Conservation (phyloP, 495 filamentous ascomycete genomes). For the Talaromyces thailandensis region DNA sequence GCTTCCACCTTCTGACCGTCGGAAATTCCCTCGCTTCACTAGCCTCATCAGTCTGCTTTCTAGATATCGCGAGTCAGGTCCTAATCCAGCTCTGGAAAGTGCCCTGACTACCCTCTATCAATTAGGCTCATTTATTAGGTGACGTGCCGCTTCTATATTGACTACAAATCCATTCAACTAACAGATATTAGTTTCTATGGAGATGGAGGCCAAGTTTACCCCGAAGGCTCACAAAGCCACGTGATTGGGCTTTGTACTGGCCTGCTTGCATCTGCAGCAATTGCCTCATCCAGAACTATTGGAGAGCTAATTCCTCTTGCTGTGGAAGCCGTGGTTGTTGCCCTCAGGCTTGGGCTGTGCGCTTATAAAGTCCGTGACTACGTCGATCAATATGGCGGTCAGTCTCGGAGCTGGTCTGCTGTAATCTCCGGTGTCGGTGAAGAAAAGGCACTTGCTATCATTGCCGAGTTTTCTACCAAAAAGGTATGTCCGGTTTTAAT, state of each 20-base stretch:
- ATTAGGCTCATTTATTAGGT: conserved; percentile 70
- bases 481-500: conserved; percentile 9
- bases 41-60: conserved; percentile 64
- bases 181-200: conserved; percentile 28
- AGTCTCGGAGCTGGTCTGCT: conserved; percentile 28
- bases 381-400: conserved; percentile 18
- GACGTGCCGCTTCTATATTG: conserved; percentile 19
- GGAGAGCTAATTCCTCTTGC: conserved; percentile 58
- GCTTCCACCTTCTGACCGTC: conserved; percentile 50
- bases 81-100: conserved; percentile 55
- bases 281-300: conserved; percentile 59
- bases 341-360: conserved; percentile 61
- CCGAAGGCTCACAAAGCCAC: conserved; percentile 32
- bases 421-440: conserved; percentile 28
- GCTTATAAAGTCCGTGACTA: conserved; percentile 35
- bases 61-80: conserved; percentile 46
- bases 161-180: background rate
- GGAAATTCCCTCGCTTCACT: conserved; percentile 57
- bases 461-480: conserved; percentile 13
- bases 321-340: conserved; percentile 61
- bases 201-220: conserved; percentile 43
- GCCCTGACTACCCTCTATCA: conserved; percentile 63
- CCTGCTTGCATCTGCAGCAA: conserved; percentile 61
- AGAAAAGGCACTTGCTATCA: conserved; percentile 18
- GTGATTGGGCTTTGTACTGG: conserved; percentile 58